Percentiles rank a stretch among this genome's conserved stretches.
Evolutionary conservation across 495 filamentous ascomycete species (phyloP).

Genomic region (Trichoderma parareesei): DNA sequence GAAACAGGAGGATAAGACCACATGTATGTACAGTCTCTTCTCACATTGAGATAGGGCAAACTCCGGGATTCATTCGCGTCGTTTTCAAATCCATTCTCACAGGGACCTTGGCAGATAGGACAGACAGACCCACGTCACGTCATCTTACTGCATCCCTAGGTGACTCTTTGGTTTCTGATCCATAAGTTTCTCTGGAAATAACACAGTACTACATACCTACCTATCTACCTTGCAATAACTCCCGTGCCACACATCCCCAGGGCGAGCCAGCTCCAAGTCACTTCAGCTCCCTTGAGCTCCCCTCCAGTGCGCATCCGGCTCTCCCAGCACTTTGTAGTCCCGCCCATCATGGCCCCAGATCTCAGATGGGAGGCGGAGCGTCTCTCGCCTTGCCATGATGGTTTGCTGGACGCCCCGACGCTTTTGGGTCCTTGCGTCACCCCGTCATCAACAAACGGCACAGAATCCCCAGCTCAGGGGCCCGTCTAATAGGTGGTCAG

Average conservation of each 20-base stretch:
- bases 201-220: neutral
- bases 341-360: neutral
- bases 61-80: too few relatives aligned
- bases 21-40: too few relatives aligned
- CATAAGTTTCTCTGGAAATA: too few relatives aligned
- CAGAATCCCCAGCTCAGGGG: neutral
- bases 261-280: too few relatives aligned
- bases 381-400: neutral
- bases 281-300: neutral
- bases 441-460: neutral
- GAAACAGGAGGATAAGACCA: too few relatives aligned
- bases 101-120: neutral
- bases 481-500: neutral
- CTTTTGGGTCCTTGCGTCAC: slow-evolving; percentile 1
- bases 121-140: neutral
- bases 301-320: neutral
- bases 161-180: neutral
- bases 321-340: neutral
- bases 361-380: neutral
- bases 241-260: neutral
- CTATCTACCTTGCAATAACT: neutral
- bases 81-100: too few relatives aligned
- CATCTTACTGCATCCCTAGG: neutral
- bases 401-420: neutral
- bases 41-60: too few relatives aligned